Evolutionary conservation across 257 asterid genomes (phyloP).

Genomic region (Leptodermis oblonga): DNA sequence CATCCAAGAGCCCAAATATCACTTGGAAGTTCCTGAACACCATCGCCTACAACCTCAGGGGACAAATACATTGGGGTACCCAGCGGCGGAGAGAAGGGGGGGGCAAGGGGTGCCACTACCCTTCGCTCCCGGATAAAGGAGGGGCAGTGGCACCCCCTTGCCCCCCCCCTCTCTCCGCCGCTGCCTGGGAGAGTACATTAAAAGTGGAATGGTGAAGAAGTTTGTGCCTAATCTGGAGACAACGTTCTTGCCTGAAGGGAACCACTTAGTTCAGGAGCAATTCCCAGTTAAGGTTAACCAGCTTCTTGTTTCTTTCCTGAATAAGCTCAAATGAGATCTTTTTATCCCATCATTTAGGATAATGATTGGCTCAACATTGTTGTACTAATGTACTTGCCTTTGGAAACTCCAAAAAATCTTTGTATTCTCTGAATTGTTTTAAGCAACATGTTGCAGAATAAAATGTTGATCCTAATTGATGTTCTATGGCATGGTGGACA

Average conservation of each 20-base stretch:
- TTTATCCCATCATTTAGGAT: not conserved
- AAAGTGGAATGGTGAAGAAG: constrained; percentile 35
- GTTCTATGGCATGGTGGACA: not conserved
- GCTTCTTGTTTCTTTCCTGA: constrained; percentile 35
- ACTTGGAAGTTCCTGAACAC: too few relatives aligned
- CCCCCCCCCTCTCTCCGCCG: too few relatives aligned
- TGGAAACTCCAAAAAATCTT: not conserved
- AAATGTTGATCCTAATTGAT: not conserved
- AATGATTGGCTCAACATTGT: not conserved
- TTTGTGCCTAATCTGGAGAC: constrained; percentile 38
- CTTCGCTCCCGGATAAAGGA: too few relatives aligned
- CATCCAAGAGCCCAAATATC: too few relatives aligned
- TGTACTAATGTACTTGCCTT: not conserved
- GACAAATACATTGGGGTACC: too few relatives aligned
- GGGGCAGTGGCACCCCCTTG: too few relatives aligned
- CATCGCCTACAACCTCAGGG: too few relatives aligned
- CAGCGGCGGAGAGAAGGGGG: too few relatives aligned
- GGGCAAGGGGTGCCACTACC: too few relatives aligned
- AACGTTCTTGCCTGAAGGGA: constrained; percentile 35
- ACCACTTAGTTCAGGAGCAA: constrained; percentile 50
- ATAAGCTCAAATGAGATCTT: constrained; percentile 17
- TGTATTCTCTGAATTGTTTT: not conserved
- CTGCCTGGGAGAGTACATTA: constrained; percentile 26
- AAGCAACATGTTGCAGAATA: not conserved
- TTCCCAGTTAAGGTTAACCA: constrained; percentile 36